Evolutionary conservation across 148 eudicot species (phyloP).

Genomic region (Fagopyrum esculentum): DNA sequence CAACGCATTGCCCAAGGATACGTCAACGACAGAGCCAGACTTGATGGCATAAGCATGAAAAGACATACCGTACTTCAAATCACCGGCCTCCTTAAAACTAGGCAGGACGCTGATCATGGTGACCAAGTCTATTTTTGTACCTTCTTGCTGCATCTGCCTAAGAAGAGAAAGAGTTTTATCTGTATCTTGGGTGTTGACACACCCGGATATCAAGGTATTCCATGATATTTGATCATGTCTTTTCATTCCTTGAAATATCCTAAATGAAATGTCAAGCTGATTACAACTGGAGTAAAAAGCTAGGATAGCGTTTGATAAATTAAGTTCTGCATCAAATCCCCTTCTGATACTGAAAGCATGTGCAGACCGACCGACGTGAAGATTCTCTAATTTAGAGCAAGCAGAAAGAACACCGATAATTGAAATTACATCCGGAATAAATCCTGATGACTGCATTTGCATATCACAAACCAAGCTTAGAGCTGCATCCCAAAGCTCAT

Average conservation of each 20-base stretch:
- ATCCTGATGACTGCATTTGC: constrained; percentile 42
- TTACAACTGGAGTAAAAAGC: constrained; percentile 47
- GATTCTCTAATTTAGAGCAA: constrained; percentile 39
- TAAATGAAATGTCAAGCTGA: constrained; percentile 25
- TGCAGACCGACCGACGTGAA: constrained; percentile 52
- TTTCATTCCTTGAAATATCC: constrained; percentile 37
- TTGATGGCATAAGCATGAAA: constrained; percentile 45
- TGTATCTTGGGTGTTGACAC: constrained; percentile 35
- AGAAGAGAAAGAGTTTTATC: constrained; percentile 24
- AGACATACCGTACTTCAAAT: constrained; percentile 37
- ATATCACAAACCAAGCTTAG: constrained; percentile 37
- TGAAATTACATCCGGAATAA: constrained; percentile 40
- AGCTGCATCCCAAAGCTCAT: constrained; percentile 29
- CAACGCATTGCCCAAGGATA: constrained; percentile 43
- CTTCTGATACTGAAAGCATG: constrained; percentile 49
- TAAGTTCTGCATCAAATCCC: constrained; percentile 36
- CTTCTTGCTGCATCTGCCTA: constrained; percentile 50
- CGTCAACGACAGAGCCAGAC: constrained; percentile 32
- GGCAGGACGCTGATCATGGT: constrained; percentile 54
- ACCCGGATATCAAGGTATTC: constrained; percentile 70
- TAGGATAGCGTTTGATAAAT: constrained; percentile 44
- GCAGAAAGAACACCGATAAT: constrained; percentile 47
- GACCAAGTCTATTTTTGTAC: constrained; percentile 38
- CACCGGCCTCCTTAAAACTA: constrained; percentile 21
- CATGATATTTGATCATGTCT: constrained; percentile 45